These are phyloP conservation scores for Phyllosticta citrichinensis DNA, from an alignment of 2,329 filamentous ascomycete species.

Conservation along the genomic window DNA sequence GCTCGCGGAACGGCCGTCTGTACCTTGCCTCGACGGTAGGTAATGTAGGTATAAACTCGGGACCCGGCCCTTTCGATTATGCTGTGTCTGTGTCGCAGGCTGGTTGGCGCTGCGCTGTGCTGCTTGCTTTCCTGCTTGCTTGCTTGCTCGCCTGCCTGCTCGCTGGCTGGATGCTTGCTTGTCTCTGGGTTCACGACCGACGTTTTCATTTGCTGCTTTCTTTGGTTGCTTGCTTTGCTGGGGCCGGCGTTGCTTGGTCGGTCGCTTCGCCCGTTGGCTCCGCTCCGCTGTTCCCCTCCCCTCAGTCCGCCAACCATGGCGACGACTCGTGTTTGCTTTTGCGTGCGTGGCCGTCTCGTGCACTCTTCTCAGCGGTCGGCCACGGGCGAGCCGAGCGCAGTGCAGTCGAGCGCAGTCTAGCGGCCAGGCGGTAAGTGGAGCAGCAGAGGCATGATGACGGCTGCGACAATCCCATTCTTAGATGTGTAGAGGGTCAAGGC, in stretches of 20 bases:
- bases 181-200: neutral
- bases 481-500: slow-evolving; percentile 6
- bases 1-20: neutral
- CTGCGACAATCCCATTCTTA: slow-evolving; percentile 9
- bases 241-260: neutral
- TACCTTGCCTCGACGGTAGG: neutral
- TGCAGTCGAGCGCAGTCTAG: neutral
- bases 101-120: neutral
- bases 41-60: neutral
- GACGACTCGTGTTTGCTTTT: neutral
- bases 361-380: neutral
- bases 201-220: neutral
- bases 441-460: slow-evolving; percentile 1
- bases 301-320: neutral
- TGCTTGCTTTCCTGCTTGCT: slow-evolving; percentile 5
- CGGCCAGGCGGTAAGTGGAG: slow-evolving; percentile 3
- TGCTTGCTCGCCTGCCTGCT: slow-evolving; percentile 5
- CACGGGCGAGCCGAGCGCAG: neutral
- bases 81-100: neutral
- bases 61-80: neutral
- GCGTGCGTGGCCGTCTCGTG: neutral
- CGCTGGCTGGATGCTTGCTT: neutral
- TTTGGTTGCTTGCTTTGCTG: neutral
- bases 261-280: neutral
- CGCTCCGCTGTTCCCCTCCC: neutral